Conservation (phyloP, 345 rosid genomes). For the Bruguiera sexangula region DNA sequence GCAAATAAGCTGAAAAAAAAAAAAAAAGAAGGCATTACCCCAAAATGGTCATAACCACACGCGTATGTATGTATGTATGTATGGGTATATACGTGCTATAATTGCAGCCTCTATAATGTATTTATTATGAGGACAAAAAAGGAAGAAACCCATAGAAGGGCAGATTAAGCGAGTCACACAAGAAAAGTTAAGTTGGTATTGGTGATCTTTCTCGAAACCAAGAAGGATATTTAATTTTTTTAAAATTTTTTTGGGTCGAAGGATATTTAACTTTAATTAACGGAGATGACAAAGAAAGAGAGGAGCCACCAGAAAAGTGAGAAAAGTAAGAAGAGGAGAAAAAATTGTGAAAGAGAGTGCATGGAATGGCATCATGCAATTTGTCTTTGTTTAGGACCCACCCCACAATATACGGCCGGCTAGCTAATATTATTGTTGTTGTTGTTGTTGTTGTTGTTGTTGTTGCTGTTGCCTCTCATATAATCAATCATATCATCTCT, state of each 20-base stretch:
- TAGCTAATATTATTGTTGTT: not conserved
- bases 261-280: conserved; percentile 17
- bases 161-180: not conserved
- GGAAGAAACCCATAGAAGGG: too few species aligned
- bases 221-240: conserved; percentile 14
- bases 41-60: too few species aligned
- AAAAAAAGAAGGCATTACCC: too few species aligned
- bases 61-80: not conserved
- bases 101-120: too few species aligned
- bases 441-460: too few species aligned
- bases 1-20: too few species aligned
- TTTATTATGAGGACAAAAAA: not conserved
- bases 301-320: conserved; percentile 23
- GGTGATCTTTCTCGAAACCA: conserved; percentile 34
- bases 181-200: conserved; percentile 22
- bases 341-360: conserved; percentile 36
- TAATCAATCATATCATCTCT: conserved; percentile 3
- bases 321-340: not conserved
- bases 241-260: too few species aligned
- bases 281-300: conserved; percentile 29
- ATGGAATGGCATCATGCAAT: conserved; percentile 34
- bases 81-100: too few species aligned
- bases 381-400: conserved; percentile 38
- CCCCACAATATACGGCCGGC: conserved; percentile 11
- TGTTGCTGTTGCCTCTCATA: not conserved